Evolutionary conservation across 2,329 filamentous ascomycete genomes (phyloP).

Genomic region (Erysiphe pulchra): DNA sequence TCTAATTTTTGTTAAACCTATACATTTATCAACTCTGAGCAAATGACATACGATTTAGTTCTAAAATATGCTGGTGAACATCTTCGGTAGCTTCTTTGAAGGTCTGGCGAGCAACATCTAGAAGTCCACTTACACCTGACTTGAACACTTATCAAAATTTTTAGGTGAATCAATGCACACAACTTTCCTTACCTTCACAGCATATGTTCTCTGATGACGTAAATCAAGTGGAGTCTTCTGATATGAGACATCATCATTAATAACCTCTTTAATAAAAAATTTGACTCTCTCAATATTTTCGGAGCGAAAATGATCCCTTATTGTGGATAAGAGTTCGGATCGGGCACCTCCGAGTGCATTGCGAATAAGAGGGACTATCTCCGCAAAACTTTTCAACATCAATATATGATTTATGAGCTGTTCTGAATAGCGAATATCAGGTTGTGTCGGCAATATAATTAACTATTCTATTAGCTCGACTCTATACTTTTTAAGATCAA

Average conservation of each 20-base stretch:
- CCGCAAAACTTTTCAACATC: conserved; percentile 61
- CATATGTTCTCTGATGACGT: conserved; percentile 73
- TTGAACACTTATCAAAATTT: conserved; percentile 12
- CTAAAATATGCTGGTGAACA: conserved; percentile 41
- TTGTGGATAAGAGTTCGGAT: conserved; percentile 36
- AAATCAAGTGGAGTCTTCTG: conserved; percentile 60
- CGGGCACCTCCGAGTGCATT: conserved; percentile 38
- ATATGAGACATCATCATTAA: conserved; percentile 63
- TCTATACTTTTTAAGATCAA: too few species aligned
- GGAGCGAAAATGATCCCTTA: conserved; percentile 43
- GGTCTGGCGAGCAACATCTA: conserved; percentile 69
- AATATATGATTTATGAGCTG: conserved; percentile 70
- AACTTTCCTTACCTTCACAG: conserved; percentile 35
- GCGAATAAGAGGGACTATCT: conserved; percentile 38
- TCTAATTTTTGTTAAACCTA: conserved; percentile 4
- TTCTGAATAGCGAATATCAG: conserved; percentile 43
- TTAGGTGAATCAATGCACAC: too few species aligned
- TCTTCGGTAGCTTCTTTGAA: conserved; percentile 76
- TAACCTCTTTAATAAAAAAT: conserved; percentile 35
- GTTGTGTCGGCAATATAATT: conserved; percentile 44
- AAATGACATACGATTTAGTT: conserved; percentile 30
- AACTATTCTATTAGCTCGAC: conserved; percentile 23
- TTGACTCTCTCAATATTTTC: conserved; percentile 33
- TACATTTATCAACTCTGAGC: not conserved
- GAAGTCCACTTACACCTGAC: conserved; percentile 58